Conservation (phyloP, 163 green algal genomes). For the Prototheca cutis region DNA sequence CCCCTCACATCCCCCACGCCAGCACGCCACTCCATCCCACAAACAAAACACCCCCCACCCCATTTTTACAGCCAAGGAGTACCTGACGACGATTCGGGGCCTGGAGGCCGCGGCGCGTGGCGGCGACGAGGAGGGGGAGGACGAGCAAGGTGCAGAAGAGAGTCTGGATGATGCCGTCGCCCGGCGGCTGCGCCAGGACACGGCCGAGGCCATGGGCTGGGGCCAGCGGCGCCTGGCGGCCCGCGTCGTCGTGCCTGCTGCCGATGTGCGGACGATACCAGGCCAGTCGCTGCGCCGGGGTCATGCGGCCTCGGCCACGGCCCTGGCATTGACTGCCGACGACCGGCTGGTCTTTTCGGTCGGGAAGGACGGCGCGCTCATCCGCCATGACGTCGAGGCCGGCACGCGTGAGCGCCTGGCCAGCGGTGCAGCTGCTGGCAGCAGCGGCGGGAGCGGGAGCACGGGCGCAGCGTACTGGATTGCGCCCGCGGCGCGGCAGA, state of each 20-base stretch:
- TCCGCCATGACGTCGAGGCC: slow-evolving; percentile 69
- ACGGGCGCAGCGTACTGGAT: slow-evolving; percentile 38
- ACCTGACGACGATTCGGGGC: slow-evolving; percentile 58
- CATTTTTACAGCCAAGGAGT: slow-evolving; percentile 43
- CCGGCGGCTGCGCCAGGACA: slow-evolving; percentile 39
- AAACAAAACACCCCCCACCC: background rate
- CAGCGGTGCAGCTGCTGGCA: background rate
- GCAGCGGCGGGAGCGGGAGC: background rate
- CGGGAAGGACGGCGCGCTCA: slow-evolving; percentile 75
- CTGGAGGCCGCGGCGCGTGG: slow-evolving; percentile 20
- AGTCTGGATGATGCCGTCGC: slow-evolving; percentile 24
- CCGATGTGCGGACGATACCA: background rate
- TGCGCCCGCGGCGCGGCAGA: slow-evolving; percentile 13
- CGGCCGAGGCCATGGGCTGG: slow-evolving; percentile 38
- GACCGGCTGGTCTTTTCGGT: slow-evolving; percentile 61
- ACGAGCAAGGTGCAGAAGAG: slow-evolving; percentile 22
- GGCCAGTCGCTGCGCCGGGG: slow-evolving; percentile 23
- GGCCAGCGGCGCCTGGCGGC: slow-evolving; percentile 45
- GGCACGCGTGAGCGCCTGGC: slow-evolving; percentile 18
- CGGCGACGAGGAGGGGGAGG: slow-evolving; percentile 32
- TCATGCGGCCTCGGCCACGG: slow-evolving; percentile 57
- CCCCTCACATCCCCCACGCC: too few relatives aligned
- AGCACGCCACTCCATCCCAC: too few relatives aligned
- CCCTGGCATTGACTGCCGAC: slow-evolving; percentile 60
- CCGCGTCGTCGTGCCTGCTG: slow-evolving; percentile 28